Evolutionary conservation across 2,329 filamentous ascomycete genomes (phyloP).

Genomic region (Pyricularia grisea): DNA sequence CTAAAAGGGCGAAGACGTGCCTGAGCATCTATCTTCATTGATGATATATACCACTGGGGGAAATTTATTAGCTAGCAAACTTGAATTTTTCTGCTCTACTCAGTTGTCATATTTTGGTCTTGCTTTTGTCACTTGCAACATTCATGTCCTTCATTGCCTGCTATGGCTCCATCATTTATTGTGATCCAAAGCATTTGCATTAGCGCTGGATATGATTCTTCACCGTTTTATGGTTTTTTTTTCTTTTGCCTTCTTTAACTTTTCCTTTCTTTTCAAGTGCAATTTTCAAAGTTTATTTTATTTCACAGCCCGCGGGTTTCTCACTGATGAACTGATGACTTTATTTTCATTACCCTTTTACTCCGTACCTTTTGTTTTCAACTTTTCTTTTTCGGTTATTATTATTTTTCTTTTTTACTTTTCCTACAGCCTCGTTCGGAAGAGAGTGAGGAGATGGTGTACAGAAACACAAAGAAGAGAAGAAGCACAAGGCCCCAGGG

Average conservation of each 20-base stretch:
- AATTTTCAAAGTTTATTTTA: no score
- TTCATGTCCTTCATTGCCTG: not conserved
- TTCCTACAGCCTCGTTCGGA: not conserved
- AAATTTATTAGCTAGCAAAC: not conserved
- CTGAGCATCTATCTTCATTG: not conserved
- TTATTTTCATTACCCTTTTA: not conserved
- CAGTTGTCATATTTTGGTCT: not conserved
- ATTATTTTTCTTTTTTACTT: not conserved
- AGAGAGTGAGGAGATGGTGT: not conserved
- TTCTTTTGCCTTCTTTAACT: conserved; percentile 3
- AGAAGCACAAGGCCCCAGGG: not conserved
- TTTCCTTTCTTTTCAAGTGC: not conserved
- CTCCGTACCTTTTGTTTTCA: conserved; percentile 6
- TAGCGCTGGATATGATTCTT: conserved; percentile 6
- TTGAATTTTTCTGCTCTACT: not conserved
- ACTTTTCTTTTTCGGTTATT: not conserved
- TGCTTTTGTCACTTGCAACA: not conserved
- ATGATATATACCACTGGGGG: not conserved
- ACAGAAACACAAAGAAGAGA: not conserved
- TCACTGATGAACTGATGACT: not conserved
- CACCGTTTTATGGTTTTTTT: conserved; percentile 8
- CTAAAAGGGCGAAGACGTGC: not conserved
- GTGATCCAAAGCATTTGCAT: not conserved
- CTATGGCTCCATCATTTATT: not conserved
- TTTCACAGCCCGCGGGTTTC: not conserved